Evolutionary conservation across 441 rosid genomes (phyloP), one percentile per base, ranked within the genome.

Genomic region (Metrosideros polymorpha): DNA sequence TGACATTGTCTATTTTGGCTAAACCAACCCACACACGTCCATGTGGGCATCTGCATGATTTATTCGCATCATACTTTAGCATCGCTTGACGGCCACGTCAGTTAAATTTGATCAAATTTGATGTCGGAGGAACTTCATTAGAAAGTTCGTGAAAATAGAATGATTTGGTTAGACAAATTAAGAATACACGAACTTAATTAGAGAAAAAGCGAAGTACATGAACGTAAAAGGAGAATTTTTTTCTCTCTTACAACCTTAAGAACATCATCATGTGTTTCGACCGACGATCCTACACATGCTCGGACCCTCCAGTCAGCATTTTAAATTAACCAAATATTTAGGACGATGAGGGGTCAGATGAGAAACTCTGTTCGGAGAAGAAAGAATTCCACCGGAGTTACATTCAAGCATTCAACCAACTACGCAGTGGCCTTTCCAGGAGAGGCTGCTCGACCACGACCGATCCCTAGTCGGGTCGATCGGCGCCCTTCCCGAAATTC

Each of bases 11-110:
- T n/a, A n/a, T 19, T n/a, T 59, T 30, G 39, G 35, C 71, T 59
- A 29, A 29, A 59, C 17, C 17, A 59, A 14, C 6, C 22, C 9
- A 0, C 9, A 0, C 39, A 29, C 14, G 35, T 7, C 18, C 3
- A 29, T 9, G 6, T 29, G 71, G 71, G 15, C 71, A 59, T 59
- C 7, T 3, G 22, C 39, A 14, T 3, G 8, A 15, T 29, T 59
- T 59, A 59, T 59, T 22, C 39, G 3, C n/a, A 35, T 35, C 27
- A 35, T 24, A 5, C 15, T 0, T 5, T 66, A 7, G 9, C 27
- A 35, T 35, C 27, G 13, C 6, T 22, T 4, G 4, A 7, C 3
- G 25, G 39, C 6, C 25, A 5, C 1, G 7, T 19, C 6, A 9
- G 2, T 2, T 42, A 66, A 35, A 32, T 13, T 32, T 63, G 24